phyloP scores from a whole-genome alignment of 352 stramenopile genomes.

The Globisporangium ultimum region DNA sequence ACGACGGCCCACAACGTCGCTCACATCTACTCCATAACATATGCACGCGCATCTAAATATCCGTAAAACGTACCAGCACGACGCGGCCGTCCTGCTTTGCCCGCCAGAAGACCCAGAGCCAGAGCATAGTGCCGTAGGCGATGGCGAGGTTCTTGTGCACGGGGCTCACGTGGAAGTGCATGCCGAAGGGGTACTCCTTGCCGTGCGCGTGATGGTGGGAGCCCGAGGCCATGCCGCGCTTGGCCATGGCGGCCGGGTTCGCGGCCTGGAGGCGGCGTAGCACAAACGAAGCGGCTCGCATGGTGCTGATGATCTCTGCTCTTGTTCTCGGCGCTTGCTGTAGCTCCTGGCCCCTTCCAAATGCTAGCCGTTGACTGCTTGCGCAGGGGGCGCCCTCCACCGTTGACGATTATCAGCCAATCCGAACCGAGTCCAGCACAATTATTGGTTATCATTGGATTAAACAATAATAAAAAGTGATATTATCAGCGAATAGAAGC shows the following conservation, averaged over 20 bases:
- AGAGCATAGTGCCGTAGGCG: slow-evolving; percentile 88
- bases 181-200: slow-evolving; percentile 76
- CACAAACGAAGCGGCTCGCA: slow-evolving; percentile 33
- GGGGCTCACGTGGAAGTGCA: slow-evolving; percentile 88
- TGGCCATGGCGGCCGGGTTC: slow-evolving; percentile 16
- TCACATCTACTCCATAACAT: neutral
- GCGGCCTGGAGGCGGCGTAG: slow-evolving; percentile 41
- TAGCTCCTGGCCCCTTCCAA: too few relatives aligned
- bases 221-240: slow-evolving; percentile 56
- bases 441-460: too few relatives aligned
- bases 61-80: slow-evolving; percentile 49
- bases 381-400: too few relatives aligned
- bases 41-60: neutral
- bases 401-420: too few relatives aligned
- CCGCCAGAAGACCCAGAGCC: slow-evolving; percentile 89
- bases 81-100: slow-evolving; percentile 85
- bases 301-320: too few relatives aligned
- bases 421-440: too few relatives aligned
- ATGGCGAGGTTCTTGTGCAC: slow-evolving; percentile 86
- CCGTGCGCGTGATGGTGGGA: slow-evolving; percentile 36
- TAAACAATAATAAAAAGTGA: too few relatives aligned
- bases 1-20: neutral
- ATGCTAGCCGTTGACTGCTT: too few relatives aligned
- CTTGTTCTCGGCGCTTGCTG: too few relatives aligned
- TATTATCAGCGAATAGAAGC: too few relatives aligned